Evolutionary conservation across 2,329 filamentous ascomycete species (phyloP).

Genomic region (Beauveria scarabaeidicola): DNA sequence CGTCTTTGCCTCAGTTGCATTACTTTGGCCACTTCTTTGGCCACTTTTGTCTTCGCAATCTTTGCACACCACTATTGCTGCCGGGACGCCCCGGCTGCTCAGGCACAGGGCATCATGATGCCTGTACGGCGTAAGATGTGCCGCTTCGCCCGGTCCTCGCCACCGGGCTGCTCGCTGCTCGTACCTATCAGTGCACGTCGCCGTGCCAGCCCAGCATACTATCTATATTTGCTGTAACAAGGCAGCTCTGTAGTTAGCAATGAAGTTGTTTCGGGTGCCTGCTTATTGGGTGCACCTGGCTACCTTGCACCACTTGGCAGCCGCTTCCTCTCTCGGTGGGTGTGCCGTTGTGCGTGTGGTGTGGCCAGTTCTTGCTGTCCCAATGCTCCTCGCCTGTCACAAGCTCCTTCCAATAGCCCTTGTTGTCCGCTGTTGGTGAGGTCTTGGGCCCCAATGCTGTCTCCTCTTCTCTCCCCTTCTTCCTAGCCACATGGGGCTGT

Average conservation of each 20-base stretch:
- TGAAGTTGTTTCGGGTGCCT: neutral
- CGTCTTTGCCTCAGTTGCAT: neutral
- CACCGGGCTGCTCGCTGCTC: neutral
- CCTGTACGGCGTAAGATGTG: neutral
- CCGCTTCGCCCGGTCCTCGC: neutral
- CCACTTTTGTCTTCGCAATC: neutral
- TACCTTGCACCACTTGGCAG: neutral
- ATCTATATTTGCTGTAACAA: neutral
- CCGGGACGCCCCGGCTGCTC: neutral
- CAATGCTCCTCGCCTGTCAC: neutral
- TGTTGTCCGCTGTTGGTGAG: neutral
- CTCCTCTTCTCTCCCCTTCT: neutral
- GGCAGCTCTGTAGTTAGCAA: neutral
- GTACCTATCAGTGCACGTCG: neutral
- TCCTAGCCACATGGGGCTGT: slow-evolving; percentile 10
- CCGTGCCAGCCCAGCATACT: neutral
- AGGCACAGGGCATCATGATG: neutral
- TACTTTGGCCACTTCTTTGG: neutral
- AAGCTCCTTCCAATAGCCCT: neutral
- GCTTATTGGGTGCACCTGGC: too few relatives aligned
- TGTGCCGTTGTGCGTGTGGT: neutral
- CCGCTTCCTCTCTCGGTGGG: neutral
- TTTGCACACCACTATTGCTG: neutral
- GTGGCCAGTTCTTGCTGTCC: neutral
- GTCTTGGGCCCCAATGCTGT: neutral